Evolutionary conservation across 1,284 basidiomycete species (phyloP), one percentile per base, ranked within the genome.

Genomic region (Austroboletus novae-zelandiae): DNA sequence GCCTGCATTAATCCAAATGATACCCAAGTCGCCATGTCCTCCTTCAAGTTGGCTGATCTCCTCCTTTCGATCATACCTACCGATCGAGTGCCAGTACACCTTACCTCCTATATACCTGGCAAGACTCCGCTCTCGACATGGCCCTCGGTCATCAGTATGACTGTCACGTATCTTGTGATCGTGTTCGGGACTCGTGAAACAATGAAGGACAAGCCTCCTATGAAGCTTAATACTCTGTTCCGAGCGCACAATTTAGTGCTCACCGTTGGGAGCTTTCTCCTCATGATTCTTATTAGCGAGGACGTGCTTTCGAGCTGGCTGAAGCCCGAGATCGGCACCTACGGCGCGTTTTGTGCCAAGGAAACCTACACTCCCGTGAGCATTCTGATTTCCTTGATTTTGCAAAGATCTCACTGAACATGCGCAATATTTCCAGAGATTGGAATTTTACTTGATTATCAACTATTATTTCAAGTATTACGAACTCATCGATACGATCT

Each of bases 391-490:
- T 54, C 52, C 25, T 32, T 47, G 27, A 49, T 18, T 47, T 43
- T 50, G 47, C 57, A 57, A 53, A 46, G 7, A 48, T 48, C 50
- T 44, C 18, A 46, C 18, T 45, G 47, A n/a, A 47, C 41, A 37
- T 47, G 31, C 11, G 9, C 9, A 18, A 41, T 44, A 11, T 39
- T 32, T 40, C 10, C 17, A 92, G 88, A 80, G 81, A 61, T 73
- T 94, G 68, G 86, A 92, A 67, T 84, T 90, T 61, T 95, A 91
- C 76, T 94, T 98, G 78, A 93, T 96, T 75, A 78, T 97, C 76
- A 98, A 98, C 78, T 98, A 97, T 76, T 91, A 86, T 72, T 90
- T 94, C 80, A 93, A 94, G 71, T 93, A 93, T 69, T 72, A 93
- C 57, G 94, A 98, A 74, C 80, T 97, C 50, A 67, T 94, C 55